Evolutionary conservation across 2,329 filamentous ascomycete genomes (phyloP), one percentile per base, ranked within the genome.

Genomic region (Epichloe amarillans): DNA sequence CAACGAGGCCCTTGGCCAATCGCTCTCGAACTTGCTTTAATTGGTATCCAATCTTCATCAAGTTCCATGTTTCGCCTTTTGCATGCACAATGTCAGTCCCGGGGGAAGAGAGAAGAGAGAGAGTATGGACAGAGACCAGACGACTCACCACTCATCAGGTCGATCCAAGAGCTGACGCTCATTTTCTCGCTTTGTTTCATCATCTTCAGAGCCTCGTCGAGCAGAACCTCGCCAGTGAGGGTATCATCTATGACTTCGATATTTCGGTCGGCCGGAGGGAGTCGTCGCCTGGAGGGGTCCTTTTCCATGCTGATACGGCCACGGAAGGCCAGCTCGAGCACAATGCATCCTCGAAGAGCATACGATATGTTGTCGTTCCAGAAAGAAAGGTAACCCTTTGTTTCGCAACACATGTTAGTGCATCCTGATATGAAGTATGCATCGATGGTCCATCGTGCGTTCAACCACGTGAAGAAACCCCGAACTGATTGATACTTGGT

Each of bases 291-390:
- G 58, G 86, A 86, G 47, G 89, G 85, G 70, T 97, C 93, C 69
- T 94, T 96, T 69, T 97, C 88, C 93, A 98, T 98, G 78, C 86
- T 91, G 70, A 98, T 86, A 61, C 93, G 86, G 64, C 93, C 93
- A 57, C 93, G 80, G 71, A 98, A 95, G 56, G 93, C 93, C 61
- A 98, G 75, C 71, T 98, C 93, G 69, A 97, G 88, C 59, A 98
- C 93, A 66, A 98, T 98, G 72, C 93, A 98, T 65, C 93, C 93
- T 67, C 93, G 84, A 55, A 98, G 78, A 57, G 93, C 93, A 68
- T 98, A 98, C 54, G 90, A 96, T 64, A 98, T 98, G 72, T 98
- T 98, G 72, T 98, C 93, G 72, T 98, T 98, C 93, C 93, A 98
- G 72, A 98, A 98, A 33, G 91, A 97, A 56, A 98, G 82, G 66